phyloP scores from a whole-genome alignment of 805 yeast genomes.

The Yarrowia sp. region DNA sequence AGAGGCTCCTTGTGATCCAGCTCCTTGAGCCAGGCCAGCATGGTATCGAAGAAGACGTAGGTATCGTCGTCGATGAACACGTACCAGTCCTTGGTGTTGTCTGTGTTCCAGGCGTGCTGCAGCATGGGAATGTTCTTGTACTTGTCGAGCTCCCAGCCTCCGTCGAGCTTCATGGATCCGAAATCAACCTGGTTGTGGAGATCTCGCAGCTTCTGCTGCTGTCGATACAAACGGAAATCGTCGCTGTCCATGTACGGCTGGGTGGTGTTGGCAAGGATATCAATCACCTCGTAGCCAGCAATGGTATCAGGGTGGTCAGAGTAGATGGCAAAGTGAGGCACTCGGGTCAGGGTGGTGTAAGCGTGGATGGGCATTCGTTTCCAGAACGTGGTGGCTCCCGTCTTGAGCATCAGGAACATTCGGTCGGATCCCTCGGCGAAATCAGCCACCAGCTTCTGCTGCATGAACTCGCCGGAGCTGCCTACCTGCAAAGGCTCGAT shows the following conservation, averaged over 20 bases:
- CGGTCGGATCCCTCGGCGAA: conserved; percentile 45
- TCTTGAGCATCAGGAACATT: conserved; percentile 50
- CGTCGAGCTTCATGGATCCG: conserved; percentile 40
- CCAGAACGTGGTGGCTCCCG: conserved; percentile 51
- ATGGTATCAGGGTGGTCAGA: conserved; percentile 49
- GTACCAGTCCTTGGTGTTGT: conserved; percentile 49
- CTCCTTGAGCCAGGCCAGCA: conserved; percentile 44
- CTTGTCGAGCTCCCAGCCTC: conserved; percentile 51
- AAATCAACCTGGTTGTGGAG: conserved; percentile 45
- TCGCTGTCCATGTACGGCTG: conserved; percentile 41
- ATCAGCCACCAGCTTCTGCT: conserved; percentile 45
- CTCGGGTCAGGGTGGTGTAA: conserved; percentile 48
- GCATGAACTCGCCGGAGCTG: conserved; percentile 34
- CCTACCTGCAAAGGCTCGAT: conserved; percentile 27
- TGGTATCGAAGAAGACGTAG: conserved; percentile 47
- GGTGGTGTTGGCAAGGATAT: conserved; percentile 46
- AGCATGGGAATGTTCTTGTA: conserved; percentile 53
- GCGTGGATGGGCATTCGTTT: conserved; percentile 51
- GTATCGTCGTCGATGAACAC: conserved; percentile 51
- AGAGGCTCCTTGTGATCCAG: conserved; percentile 46
- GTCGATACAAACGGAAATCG: conserved; percentile 46
- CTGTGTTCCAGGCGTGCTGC: conserved; percentile 49
- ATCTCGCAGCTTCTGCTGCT: conserved; percentile 43
- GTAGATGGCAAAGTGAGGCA: conserved; percentile 49
- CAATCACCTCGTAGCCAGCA: conserved; percentile 49